Base-by-base conservation (phyloP, 1,284 basidiomycete genomes). In the Termitomyces sp. region DNA sequence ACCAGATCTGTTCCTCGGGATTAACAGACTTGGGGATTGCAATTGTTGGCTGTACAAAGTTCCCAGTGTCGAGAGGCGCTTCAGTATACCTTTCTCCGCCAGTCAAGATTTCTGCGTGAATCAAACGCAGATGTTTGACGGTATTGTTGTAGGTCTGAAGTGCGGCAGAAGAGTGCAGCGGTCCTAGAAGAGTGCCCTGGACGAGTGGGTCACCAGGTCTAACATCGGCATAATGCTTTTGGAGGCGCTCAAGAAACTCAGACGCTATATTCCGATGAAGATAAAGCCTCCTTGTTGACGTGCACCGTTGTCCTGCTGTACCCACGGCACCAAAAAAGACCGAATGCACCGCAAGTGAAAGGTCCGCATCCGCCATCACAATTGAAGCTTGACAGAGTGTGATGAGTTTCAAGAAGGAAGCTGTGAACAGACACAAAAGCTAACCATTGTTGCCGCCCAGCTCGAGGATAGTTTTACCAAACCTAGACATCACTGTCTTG, bases 281-380 rank as follows among this genome's bases (percentile, higher is more conserved):
- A 71, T 92, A 91, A 12, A 98, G 81, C 53, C 95, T 81, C 51
- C 95, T 83, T 1, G 94, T 98, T 19, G 94, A 89, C 1, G 95
- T 98, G 74, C 95, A 98, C 48, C 95, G 82, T 69, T 98, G 95
- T 21, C 95, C 95, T 33, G 92, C 90, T 41, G 95, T 98, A 42
- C 95, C 95, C 47, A 97, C 86, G 26, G 94, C 92, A 34, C 94
- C 92, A 74, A 98, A 98, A 69, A 94, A 92, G 19, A 95, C 86
- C 0, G 90, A 82, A 42, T 92, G 90, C 15, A 98, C 82, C 30
- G 95, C 94, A 59, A 96, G 81, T 17, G 83, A 80, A 31, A 98
- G 80, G 71, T 97, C 93, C 28, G 95, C 95, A 73, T 97, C 94
- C 52, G 91, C 84, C 82, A 97, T 89, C 57, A 98, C 82, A 64